Evolutionary conservation across 2,329 filamentous ascomycete species (phyloP), one percentile per base, ranked within the genome.

Genomic region (Tetracladium maxilliforme): DNA sequence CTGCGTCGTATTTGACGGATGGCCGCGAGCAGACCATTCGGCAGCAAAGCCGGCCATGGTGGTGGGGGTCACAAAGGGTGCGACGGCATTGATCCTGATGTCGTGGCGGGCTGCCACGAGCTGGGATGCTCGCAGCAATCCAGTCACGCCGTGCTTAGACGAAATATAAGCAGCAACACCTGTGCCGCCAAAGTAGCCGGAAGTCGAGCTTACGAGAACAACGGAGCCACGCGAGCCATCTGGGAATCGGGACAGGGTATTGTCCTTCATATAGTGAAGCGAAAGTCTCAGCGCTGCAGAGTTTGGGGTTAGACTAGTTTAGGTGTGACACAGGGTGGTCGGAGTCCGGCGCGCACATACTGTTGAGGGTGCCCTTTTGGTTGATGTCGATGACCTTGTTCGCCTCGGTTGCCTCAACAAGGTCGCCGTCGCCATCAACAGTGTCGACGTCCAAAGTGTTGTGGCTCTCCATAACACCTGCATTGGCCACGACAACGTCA

Each of bases 31-130:
- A 16, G 37, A 34, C 50, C 51, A 57, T 15, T 37, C 28, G 7
- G 45, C 33, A 1, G 47, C 38, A 30, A 52, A 55, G 2, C 43
- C 40, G 7, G 43, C 44, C 2, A 53, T 57, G 21, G 57, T 56
- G 23, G 54, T 58, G 1, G 51, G 51, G 3, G 55, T 60, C 23
- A 56, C 44, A 32, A 55, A 58, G 3, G 56, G 54, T 3, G 52
- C 54, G 7, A 59, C 38, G 2, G 44, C 52, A 32, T 57, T 59
- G 11, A 57, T 38, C 7, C 51, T 37, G 6, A 59, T 42, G 16
- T 39, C 34, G 4, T 44, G 27, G 21, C 44, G 25, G 2, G 37
- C 33, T 7, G 54, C 50, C 9, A 36, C 37, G 3, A 25, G 21
- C 30, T 57, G 51, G 7, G 46, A 51, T 5, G 48, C 39, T 3